Conservation (phyloP, 2,329 filamentous ascomycete genomes). For the Diaporthe sp. region DNA sequence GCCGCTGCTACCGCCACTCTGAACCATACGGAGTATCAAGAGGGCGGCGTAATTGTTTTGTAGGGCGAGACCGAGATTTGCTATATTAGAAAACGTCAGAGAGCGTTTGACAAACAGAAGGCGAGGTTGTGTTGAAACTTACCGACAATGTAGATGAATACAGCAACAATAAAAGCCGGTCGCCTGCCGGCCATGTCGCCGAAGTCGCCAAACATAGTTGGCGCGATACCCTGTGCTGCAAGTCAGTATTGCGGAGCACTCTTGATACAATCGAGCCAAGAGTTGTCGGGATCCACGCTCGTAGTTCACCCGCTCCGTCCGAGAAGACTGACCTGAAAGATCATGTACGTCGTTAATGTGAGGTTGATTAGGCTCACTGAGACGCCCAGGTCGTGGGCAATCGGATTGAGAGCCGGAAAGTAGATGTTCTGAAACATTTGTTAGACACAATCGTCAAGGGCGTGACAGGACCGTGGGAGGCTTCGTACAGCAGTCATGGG, state of each 20-base stretch:
- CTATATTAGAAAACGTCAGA: conserved; percentile 45
- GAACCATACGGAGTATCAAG: conserved; percentile 72
- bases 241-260: neutral
- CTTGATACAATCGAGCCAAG: neutral
- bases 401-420: conserved; percentile 58
- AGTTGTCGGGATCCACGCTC: neutral
- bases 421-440: conserved; percentile 61
- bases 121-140: neutral
- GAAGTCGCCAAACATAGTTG: conserved; percentile 73
- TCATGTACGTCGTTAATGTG: conserved; percentile 72
- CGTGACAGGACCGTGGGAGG: too few species aligned
- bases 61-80: conserved; percentile 72
- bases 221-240: conserved; percentile 63
- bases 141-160: conserved; percentile 66
- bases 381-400: conserved; percentile 56
- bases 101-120: too few species aligned
- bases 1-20: conserved; percentile 75
- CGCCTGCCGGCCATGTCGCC: conserved; percentile 72
- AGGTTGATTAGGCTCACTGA: conserved; percentile 60
- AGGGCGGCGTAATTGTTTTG: conserved; percentile 71
- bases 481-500: conserved; percentile 64
- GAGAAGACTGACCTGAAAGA: conserved; percentile 61
- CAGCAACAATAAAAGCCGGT: conserved; percentile 72
- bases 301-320: neutral
- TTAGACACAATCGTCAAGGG: conserved; percentile 9